phyloP scores from a whole-genome alignment of 2,329 filamentous ascomycete genomes.

The Alternaria consortialis region DNA sequence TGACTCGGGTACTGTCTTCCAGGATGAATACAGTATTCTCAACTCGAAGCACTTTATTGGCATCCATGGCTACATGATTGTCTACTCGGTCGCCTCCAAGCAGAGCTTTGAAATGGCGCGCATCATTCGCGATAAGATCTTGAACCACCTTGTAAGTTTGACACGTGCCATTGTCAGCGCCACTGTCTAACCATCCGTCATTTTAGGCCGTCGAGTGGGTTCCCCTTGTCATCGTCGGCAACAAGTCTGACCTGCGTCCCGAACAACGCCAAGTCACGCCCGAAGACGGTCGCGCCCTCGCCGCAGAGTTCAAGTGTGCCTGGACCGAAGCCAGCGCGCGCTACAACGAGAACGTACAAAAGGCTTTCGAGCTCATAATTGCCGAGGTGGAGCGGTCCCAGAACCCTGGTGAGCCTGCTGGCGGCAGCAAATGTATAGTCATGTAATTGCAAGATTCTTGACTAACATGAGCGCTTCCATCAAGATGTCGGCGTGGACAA shows the following conservation, averaged over 20 bases:
- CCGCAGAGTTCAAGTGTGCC: constrained; percentile 87
- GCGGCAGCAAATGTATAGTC: constrained; percentile 79
- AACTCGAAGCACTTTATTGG: constrained; percentile 99
- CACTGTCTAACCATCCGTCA: constrained; percentile 19
- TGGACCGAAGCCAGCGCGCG: constrained; percentile 95
- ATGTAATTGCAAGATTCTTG: constrained; percentile 69
- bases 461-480: constrained; percentile 26
- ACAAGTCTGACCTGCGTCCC: constrained; percentile 92
- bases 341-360: constrained; percentile 91
- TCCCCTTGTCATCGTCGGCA: constrained; percentile 92
- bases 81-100: constrained; percentile 94
- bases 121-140: constrained; percentile 95
- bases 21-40: constrained; percentile 98
- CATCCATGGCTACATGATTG: constrained; percentile 98
- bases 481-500: constrained; percentile 17
- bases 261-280: constrained; percentile 90
- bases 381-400: constrained; percentile 93
- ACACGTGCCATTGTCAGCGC: not conserved
- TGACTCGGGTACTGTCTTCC: constrained; percentile 32
- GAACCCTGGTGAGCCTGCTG: constrained; percentile 84
- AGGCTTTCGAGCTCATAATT: constrained; percentile 93
- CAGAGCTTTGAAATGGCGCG: constrained; percentile 98
- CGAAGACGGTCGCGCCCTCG: constrained; percentile 85
- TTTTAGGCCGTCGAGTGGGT: constrained; percentile 86
- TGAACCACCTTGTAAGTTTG: constrained; percentile 84